Evolutionary conservation across 2,329 filamentous ascomycete species (phyloP).

Genomic region (Microdochium trichocladiopsis): DNA sequence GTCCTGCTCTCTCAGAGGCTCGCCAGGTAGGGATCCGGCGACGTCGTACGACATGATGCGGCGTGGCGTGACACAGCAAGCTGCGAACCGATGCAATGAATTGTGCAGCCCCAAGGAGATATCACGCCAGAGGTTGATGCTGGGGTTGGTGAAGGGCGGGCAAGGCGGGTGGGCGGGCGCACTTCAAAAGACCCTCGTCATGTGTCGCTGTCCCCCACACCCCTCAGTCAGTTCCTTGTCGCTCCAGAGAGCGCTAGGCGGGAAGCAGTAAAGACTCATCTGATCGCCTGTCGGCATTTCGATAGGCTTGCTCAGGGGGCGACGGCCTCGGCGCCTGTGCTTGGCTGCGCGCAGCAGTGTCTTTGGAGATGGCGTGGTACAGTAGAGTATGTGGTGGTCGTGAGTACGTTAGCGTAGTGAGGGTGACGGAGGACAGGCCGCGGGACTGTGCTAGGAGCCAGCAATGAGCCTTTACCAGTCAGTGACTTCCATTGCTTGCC

Average conservation of each 20-base stretch:
- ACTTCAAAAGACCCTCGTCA: slow-evolving; percentile 1
- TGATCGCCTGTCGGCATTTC: not conserved
- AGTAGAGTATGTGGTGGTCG: not conserved
- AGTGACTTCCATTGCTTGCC: too few relatives aligned
- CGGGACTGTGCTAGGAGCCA: too few relatives aligned
- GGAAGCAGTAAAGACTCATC: not conserved
- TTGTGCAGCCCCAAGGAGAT: too few relatives aligned
- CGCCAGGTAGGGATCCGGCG: too few relatives aligned
- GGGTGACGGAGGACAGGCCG: too few relatives aligned
- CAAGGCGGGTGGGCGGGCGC: not conserved
- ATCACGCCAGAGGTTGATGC: not conserved
- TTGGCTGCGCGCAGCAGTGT: not conserved
- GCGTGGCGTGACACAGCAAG: too few relatives aligned
- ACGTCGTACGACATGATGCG: too few relatives aligned
- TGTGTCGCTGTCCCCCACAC: not conserved
- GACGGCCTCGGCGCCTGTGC: not conserved
- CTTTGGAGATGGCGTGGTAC: not conserved
- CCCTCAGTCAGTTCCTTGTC: not conserved
- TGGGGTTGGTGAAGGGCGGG: not conserved
- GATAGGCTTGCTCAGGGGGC: not conserved
- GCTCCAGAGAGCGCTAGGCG: not conserved
- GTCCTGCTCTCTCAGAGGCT: too few relatives aligned
- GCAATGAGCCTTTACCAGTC: too few relatives aligned
- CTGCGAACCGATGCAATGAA: too few relatives aligned
- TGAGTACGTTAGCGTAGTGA: too few relatives aligned